These are phyloP conservation scores for Xylaria acuta DNA, from an alignment of 495 filamentous ascomycete genomes.

Conservation along the genomic window DNA sequence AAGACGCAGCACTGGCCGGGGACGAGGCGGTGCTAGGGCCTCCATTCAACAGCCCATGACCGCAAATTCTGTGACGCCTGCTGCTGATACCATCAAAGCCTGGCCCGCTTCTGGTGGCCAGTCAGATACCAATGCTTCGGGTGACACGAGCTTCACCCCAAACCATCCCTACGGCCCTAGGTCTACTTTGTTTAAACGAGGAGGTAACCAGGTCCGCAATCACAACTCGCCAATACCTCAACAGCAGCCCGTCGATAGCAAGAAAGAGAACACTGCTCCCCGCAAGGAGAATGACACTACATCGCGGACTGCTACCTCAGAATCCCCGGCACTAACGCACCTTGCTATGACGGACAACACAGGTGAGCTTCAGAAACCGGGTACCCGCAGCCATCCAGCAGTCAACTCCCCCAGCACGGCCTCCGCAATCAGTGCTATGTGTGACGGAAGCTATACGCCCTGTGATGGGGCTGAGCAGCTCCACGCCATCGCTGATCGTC, in stretches of 20 bases:
- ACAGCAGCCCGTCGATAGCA: conserved; percentile 3
- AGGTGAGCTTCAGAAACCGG: conserved; percentile 33
- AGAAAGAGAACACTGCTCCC: conserved; percentile 32
- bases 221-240: conserved; percentile 11
- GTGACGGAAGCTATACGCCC: conserved; percentile 15
- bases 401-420: conserved; percentile 14
- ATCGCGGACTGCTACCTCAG: conserved; percentile 13
- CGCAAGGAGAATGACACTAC: conserved; percentile 13
- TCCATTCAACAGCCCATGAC: conserved; percentile 19
- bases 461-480: conserved; percentile 19
- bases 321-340: conserved; percentile 27
- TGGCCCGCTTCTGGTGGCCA: conserved; percentile 22
- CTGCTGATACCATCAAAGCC: conserved; percentile 26
- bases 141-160: conserved; percentile 33
- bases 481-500: conserved; percentile 18
- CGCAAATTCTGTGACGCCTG: conserved; percentile 26
- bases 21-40: conserved; percentile 31
- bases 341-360: conserved; percentile 28
- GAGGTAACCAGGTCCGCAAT: neutral
- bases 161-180: conserved; percentile 26
- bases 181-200: conserved; percentile 21
- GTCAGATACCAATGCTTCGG: conserved; percentile 25
- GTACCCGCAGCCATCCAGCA: conserved; percentile 36
- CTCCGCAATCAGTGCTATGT: conserved; percentile 17
- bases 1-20: conserved; percentile 35